Conservation (phyloP, 306 rosid species). For the Nissolia schottii region DNA sequence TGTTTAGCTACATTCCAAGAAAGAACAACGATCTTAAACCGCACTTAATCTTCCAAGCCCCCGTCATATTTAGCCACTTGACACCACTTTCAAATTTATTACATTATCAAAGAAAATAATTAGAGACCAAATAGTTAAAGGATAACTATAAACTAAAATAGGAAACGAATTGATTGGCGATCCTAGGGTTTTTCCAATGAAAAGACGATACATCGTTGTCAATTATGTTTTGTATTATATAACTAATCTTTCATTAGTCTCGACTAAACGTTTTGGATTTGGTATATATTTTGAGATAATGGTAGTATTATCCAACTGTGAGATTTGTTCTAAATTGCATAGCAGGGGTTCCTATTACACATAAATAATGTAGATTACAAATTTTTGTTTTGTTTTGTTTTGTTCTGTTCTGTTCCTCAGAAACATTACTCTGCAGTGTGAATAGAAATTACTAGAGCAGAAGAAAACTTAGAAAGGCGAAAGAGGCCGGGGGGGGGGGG, state of each 20-base stretch:
- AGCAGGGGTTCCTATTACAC: not conserved
- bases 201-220: conserved; percentile 24
- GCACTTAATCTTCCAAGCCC: conserved; percentile 36
- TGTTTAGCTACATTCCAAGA: conserved; percentile 32
- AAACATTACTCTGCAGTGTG: not conserved
- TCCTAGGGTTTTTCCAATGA: conserved; percentile 16
- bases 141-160: not conserved
- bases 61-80: conserved; percentile 11
- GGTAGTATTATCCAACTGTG: not conserved
- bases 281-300: too few species aligned
- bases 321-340: not conserved
- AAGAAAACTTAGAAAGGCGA: not conserved
- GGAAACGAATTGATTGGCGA: not conserved
- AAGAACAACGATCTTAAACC: conserved; percentile 10
- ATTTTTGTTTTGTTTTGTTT: not conserved
- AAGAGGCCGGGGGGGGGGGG: too few species aligned
- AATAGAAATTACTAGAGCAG: not conserved
- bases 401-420: not conserved
- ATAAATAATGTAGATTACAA: not conserved
- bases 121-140: not conserved
- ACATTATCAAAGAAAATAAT: not conserved
- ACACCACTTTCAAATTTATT: not conserved
- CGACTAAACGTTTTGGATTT: not conserved
- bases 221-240: not conserved
- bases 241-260: not conserved